phyloP scores from a whole-genome alignment of 176 grass and related monocot species.

The Alloteropsis semialata region DNA sequence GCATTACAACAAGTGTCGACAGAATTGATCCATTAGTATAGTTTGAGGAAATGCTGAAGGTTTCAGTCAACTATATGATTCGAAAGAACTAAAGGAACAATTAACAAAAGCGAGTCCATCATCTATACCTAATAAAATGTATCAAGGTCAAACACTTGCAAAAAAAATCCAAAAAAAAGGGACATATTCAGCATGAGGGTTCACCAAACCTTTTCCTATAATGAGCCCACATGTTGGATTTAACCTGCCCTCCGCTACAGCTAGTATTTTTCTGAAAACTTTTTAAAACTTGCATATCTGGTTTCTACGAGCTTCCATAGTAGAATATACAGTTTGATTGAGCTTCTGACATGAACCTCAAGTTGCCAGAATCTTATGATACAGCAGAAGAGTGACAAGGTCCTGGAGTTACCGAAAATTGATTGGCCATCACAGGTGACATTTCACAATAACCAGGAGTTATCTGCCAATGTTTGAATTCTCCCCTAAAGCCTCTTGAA shows the following conservation, averaged over 20 bases:
- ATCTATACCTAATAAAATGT: not conserved
- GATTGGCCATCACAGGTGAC: conserved; percentile 94
- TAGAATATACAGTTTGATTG: not conserved
- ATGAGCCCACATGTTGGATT: not conserved
- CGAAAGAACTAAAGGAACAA: not conserved
- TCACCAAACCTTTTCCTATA: not conserved
- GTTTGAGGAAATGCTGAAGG: not conserved
- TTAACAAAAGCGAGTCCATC: not conserved
- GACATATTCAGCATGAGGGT: not conserved
- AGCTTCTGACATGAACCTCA: not conserved
- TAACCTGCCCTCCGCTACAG: not conserved
- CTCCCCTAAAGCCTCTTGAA: conserved; percentile 98
- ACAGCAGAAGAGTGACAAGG: conserved; percentile 12
- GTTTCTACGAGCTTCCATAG: not conserved
- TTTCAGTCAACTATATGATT: not conserved
- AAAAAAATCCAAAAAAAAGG: not conserved
- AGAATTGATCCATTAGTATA: not conserved
- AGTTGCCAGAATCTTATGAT: conserved; percentile 9
- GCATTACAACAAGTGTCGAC: not conserved
- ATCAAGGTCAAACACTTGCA: not conserved
- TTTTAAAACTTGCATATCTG: not conserved
- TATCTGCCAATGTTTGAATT: conserved; percentile 97
- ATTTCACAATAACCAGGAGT: conserved; percentile 84
- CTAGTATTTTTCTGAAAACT: not conserved
- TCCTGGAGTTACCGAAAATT: conserved; percentile 76